These are phyloP conservation scores for Leishmania mexicana DNA, from an alignment of 208 protist species.

Conservation along the genomic window DNA sequence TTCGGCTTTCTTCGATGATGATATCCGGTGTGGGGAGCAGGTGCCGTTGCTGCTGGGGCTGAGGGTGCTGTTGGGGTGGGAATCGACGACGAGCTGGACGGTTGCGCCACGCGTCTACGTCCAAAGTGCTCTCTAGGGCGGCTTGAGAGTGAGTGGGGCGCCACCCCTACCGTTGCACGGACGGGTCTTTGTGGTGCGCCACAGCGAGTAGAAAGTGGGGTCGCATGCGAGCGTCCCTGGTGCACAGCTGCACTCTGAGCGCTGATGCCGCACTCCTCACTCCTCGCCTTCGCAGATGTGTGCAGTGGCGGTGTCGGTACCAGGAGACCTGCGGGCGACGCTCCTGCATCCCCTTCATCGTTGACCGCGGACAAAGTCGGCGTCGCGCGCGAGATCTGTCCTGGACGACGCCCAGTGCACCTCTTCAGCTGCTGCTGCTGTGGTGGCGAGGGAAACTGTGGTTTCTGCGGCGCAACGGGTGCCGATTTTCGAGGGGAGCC, in stretches of 20 bases:
- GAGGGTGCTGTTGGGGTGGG: neutral
- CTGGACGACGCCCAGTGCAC: neutral
- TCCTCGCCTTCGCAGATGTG: neutral
- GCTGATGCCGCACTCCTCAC: neutral
- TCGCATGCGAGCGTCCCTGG: neutral
- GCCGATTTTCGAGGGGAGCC: neutral
- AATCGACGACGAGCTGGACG: too few relatives aligned
- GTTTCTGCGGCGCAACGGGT: neutral
- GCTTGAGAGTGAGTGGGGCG: neutral
- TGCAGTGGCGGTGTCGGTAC: neutral
- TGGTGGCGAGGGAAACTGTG: neutral
- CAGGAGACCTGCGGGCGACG: neutral
- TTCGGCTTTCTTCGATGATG: conserved; percentile 15
- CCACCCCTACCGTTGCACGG: conserved; percentile 6
- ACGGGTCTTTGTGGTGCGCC: neutral
- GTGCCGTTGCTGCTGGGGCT: neutral
- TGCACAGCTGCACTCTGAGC: neutral
- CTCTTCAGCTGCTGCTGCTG: neutral
- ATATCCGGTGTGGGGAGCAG: conserved; percentile 1
- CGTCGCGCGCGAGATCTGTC: neutral
- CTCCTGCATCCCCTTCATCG: neutral
- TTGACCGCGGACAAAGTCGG: neutral
- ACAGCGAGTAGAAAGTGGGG: neutral
- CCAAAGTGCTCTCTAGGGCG: neutral
- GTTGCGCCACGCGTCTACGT: neutral